Evolutionary conservation across 2,329 filamentous ascomycete genomes (phyloP).

Genomic region (Exophiala aquamarina): DNA sequence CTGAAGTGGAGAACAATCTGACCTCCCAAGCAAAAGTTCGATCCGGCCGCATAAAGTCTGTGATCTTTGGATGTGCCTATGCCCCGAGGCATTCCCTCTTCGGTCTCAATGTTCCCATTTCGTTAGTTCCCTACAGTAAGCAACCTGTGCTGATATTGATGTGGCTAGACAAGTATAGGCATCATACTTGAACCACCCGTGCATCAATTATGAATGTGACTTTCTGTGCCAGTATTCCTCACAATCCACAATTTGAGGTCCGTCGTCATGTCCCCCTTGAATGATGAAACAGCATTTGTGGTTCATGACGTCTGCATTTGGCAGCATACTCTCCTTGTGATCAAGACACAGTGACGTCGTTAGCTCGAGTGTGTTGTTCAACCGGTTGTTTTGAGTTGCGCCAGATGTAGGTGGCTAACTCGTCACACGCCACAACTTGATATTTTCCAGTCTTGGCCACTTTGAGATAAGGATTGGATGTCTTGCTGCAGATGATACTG

Average conservation of each 20-base stretch:
- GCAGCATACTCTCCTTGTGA: no score
- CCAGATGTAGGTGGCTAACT: conserved; percentile 25
- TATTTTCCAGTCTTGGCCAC: conserved; percentile 25
- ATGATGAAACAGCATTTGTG: no score
- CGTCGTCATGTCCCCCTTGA: no score
- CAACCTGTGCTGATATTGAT: not conserved
- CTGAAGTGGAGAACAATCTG: no score
- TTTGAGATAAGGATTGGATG: conserved; percentile 28
- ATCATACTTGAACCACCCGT: no score
- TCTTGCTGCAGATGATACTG: conserved; percentile 29
- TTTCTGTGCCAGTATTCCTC: no score
- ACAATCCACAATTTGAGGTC: no score
- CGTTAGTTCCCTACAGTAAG: not conserved
- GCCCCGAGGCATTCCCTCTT: conserved; percentile 11
- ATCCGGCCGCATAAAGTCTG: conserved; percentile 9
- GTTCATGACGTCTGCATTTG: no score
- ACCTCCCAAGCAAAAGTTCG: no score
- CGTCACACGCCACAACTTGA: conserved; percentile 28
- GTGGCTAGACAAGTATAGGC: not conserved
- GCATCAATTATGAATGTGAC: no score
- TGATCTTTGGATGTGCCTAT: conserved; percentile 1
- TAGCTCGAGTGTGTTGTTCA: conserved; percentile 16
- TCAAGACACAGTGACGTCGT: conserved; percentile 13
- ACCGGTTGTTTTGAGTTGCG: conserved; percentile 24
- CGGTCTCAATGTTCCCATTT: not conserved